Percentiles rank a stretch among this genome's conserved stretches.
Conservation (phyloP, 2,329 filamentous ascomycete genomes). For the Trichoderma sp. region DNA sequence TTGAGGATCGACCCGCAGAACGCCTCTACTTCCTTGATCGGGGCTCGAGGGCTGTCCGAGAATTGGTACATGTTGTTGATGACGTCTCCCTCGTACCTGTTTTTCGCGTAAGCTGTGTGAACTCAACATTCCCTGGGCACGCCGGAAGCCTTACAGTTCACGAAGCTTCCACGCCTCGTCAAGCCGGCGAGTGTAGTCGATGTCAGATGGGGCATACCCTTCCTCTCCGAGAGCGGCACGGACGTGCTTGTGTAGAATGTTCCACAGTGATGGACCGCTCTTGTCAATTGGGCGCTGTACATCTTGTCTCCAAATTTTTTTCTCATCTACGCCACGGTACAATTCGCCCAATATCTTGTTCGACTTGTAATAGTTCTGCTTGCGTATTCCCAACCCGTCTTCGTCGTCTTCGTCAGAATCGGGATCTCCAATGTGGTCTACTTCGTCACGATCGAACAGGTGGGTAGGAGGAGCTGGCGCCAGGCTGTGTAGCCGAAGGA, state of each 20-base stretch:
- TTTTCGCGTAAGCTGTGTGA: conserved; percentile 28
- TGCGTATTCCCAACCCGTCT: conserved; percentile 49
- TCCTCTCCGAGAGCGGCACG: conserved; percentile 29
- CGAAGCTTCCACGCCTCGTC: conserved; percentile 50
- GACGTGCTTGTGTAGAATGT: conserved; percentile 41
- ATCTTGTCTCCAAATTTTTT: conserved; percentile 61
- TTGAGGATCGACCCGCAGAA: conserved; percentile 61
- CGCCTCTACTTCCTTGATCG: conserved; percentile 55
- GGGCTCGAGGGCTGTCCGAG: conserved; percentile 49
- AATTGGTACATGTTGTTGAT: conserved; percentile 46
- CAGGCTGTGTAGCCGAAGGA: conserved; percentile 41
- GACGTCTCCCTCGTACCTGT: conserved; percentile 52
- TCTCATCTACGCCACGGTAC: conserved; percentile 74
- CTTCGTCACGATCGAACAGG: conserved; percentile 49
- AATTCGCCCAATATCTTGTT: conserved; percentile 69
- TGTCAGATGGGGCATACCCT: conserved; percentile 24
- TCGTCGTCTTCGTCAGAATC: conserved; percentile 44
- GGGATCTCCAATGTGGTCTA: conserved; percentile 41
- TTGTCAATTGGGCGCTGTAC: conserved; percentile 41
- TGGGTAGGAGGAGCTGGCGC: conserved; percentile 50
- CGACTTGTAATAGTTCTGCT: conserved; percentile 64
- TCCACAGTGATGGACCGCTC: conserved; percentile 47
- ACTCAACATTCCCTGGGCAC: too few species aligned
- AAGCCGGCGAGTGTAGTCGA: conserved; percentile 42
- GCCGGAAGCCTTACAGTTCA: conserved; percentile 45